These are phyloP conservation scores for Papiliotrema terrestris DNA, from an alignment of 1,284 basidiomycete species.

Conservation along the genomic window DNA sequence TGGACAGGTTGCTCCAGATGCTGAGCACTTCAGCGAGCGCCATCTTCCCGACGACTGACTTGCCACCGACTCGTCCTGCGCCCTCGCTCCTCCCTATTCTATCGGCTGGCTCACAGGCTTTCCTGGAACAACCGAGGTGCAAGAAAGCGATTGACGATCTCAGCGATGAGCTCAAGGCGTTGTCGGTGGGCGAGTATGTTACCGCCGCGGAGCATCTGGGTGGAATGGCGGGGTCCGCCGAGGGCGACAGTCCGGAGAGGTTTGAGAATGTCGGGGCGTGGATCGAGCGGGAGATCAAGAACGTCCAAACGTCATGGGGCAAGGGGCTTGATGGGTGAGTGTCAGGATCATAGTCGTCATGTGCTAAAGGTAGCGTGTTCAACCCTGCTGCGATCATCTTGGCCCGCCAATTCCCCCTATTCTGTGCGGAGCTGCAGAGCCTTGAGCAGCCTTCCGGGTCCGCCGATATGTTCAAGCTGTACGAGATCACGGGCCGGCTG, in stretches of 20 bases:
- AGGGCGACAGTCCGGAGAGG: conserved; percentile 28
- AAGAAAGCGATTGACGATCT: conserved; percentile 19
- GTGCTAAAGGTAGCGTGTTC: conserved; percentile 14
- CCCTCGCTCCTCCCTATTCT: conserved; percentile 34
- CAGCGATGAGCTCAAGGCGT: conserved; percentile 37
- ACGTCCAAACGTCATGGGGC: conserved; percentile 36
- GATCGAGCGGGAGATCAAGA: conserved; percentile 40
- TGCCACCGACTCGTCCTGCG: conserved; percentile 27
- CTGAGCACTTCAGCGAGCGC: conserved; percentile 13
- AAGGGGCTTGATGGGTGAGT: conserved; percentile 14
- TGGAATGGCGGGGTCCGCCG: conserved; percentile 17
- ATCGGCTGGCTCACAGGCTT: conserved; percentile 18
- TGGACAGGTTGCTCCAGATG: conserved; percentile 19
- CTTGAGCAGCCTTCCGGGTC: conserved; percentile 36
- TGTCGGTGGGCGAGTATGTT: conserved; percentile 45
- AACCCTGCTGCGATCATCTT: conserved; percentile 43
- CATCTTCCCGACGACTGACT: conserved; percentile 34
- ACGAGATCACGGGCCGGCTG: conserved; percentile 40
- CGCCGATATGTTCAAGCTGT: conserved; percentile 44
- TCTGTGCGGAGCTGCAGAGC: conserved; percentile 45
- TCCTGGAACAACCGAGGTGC: conserved; percentile 15
- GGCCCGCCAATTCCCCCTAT: conserved; percentile 45
- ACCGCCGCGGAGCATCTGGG: conserved; percentile 29
- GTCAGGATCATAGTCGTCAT: conserved; percentile 11
- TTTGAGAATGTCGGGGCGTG: conserved; percentile 43